Base-by-base conservation (phyloP, 257 asterid genomes). In the Paulownia fortunei region DNA sequence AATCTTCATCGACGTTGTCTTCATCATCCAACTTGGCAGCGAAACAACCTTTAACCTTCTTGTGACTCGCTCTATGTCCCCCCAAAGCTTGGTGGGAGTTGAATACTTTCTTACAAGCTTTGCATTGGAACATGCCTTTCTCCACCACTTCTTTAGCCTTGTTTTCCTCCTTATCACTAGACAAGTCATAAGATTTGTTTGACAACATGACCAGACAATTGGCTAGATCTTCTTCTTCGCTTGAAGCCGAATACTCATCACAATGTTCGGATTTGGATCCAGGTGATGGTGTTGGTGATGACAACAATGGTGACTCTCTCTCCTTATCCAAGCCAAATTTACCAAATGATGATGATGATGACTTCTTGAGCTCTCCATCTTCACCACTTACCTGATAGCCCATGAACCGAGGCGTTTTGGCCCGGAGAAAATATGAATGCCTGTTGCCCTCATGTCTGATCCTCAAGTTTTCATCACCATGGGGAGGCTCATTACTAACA, bases 41-140 rank as follows among this genome's bases (percentile, higher is more conserved):
- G 32, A 88, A 92, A 46, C 98, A 94, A 0, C 98, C 97, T 60
- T 92, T 94, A 21, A 94, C 97, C 86, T 92, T 94, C 88, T 92
- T 94, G 70, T 94, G 99, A 62, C 98, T 94, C 3, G 99, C 99
- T 72, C 99, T 85, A 16, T 94, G 99, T 3, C 99, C 99, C 3
- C 97, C 98, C 62, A 94, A 82, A n/a, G 98, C 99, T 80, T 92
- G 99, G 63, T 94, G 97, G 37, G 98, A 92, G 74, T 34, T 91
- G 78, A 94, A 92, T 9, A 87, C 76, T 77, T 92, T 92, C 83
- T 88, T 90, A 21, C 99, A 94, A 30, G 89, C 91, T 79, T 87
- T 94, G 84, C 98, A 94, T 69, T 91, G 97, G 51, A 92, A 94
- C 76, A 75, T 51, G 3, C 88, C 88, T 59, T 86, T 91, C 13